Conservation (phyloP, 306 rosid genomes). For the Glycyrrhiza uralensis region DNA sequence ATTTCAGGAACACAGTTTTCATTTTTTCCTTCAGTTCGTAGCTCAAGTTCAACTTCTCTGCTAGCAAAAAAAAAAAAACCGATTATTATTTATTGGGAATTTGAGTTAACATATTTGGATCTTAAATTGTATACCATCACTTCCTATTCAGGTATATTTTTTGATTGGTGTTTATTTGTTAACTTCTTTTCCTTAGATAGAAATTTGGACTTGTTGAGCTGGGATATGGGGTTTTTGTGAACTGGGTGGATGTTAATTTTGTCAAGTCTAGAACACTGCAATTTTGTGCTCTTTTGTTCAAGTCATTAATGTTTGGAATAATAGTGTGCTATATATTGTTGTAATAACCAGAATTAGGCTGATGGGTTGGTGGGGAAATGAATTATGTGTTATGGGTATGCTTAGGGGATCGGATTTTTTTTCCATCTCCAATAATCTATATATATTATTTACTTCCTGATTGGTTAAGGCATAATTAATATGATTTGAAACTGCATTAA, state of each 20-base stretch:
- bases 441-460: slow-evolving; percentile 16
- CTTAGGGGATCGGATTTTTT: neutral
- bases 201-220: slow-evolving; percentile 19
- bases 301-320: slow-evolving; percentile 15
- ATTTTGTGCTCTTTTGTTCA: neutral
- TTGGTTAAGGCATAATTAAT: slow-evolving; percentile 24
- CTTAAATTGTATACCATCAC: neutral
- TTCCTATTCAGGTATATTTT: slow-evolving; percentile 32
- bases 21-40: slow-evolving; percentile 30
- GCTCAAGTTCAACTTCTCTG: slow-evolving; percentile 27
- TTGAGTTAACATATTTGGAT: slow-evolving; percentile 24
- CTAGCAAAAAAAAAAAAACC: slow-evolving; percentile 6
- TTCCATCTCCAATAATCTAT: neutral
- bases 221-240: neutral
- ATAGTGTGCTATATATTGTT: slow-evolving; percentile 17
- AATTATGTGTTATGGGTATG: neutral
- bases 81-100: slow-evolving; percentile 20
- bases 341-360: slow-evolving; percentile 11
- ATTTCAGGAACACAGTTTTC: slow-evolving; percentile 43
- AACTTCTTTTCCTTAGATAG: neutral
- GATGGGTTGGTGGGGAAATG: slow-evolving; percentile 19
- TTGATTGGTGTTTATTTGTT: neutral
- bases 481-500: slow-evolving; percentile 21
- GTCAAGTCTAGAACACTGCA: neutral
- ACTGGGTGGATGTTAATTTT: neutral